Evolutionary conservation across 306 rosid species (phyloP), one percentile per base, ranked within the genome.

Genomic region (Sophora flavescens): DNA sequence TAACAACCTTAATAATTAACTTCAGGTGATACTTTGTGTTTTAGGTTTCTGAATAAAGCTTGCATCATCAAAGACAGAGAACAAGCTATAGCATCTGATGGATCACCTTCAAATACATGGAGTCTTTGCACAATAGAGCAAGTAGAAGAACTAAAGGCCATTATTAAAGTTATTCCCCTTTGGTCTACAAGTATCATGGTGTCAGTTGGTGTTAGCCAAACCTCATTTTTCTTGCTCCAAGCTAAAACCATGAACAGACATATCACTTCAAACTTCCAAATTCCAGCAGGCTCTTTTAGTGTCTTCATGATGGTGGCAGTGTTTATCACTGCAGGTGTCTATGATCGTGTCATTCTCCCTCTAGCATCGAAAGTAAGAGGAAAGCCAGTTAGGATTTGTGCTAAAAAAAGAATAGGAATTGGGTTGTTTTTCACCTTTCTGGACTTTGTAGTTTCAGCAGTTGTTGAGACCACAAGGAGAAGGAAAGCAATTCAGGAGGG

Each of bases 61-160:
- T 85, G 93, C 80, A 54, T 85, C 30, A 78, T 91, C 48, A 82
- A 65, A 74, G 67, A 84, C 45, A 77, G 69, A 12, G 90, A 80
- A 63, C 47, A 66, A 50, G 90, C 87, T 3, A 50, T 85, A 45
- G 74, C 56, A 59, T 76, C 80, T 8, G 89, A 88, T 12, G 93
- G 91, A 5, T 81, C 75, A 33, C 87, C 89, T 36, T 57, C 83
- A 74, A 63, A 87, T 77, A 83, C 88, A 15, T 87, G 97, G 97
- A 83, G 81, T 56, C 82, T 91, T 6, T 91, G 92, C 88, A 86
- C 94, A 33, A 74, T 82, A 16, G 90, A 85, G 47, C 88, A 91
- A 86, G 92, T 89, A 5, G 97, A 91, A 79, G 92, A 87, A 76
- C 86, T 91, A 0, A 91, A 89, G 56, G 79, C 89, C 22, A 85